These are phyloP conservation scores for Pseudogymnoascus sp. DNA, from an alignment of 2,329 filamentous ascomycete genomes.

Conservation along the genomic window DNA sequence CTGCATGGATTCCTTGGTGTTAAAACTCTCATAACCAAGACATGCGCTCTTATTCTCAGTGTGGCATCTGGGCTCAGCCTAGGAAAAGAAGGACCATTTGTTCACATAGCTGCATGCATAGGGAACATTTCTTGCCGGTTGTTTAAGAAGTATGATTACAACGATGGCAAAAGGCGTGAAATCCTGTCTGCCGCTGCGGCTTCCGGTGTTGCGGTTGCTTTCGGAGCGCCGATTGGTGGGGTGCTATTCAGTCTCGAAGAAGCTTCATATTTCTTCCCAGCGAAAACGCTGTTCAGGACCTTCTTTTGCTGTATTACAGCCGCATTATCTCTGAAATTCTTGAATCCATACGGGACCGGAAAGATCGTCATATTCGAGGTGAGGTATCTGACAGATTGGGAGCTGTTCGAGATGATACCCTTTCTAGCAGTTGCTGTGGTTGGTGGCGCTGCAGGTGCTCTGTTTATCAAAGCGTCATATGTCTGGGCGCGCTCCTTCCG, in stretches of 20 bases:
- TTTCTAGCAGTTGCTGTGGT: constrained; percentile 84
- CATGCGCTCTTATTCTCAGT: constrained; percentile 72
- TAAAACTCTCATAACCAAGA: constrained; percentile 81
- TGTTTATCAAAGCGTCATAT: constrained; percentile 94
- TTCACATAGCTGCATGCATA: constrained; percentile 94
- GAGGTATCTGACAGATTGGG: constrained; percentile 84
- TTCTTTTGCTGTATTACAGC: constrained; percentile 98
- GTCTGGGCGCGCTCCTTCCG: constrained; percentile 87
- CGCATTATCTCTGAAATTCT: constrained; percentile 83
- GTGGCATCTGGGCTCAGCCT: constrained; percentile 89
- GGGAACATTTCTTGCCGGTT: constrained; percentile 91
- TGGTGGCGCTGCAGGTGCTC: constrained; percentile 75
- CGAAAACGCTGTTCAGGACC: constrained; percentile 92
- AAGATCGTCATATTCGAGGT: constrained; percentile 98
- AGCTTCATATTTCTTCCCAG: constrained; percentile 94
- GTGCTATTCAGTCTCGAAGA: constrained; percentile 92
- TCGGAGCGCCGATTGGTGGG: constrained; percentile 83
- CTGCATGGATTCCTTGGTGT: constrained; percentile 90
- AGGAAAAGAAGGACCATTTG: constrained; percentile 88
- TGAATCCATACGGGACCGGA: constrained; percentile 91
- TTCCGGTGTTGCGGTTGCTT: constrained; percentile 87
- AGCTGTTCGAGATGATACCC: constrained; percentile 78
- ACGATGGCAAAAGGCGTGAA: constrained; percentile 90
- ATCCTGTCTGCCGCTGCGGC: constrained; percentile 89
- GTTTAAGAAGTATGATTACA: constrained; percentile 89